Evolutionary conservation across 176 grass and related monocot genomes (phyloP), one percentile per base, ranked within the genome.

Genomic region (Ensete glaucum): DNA sequence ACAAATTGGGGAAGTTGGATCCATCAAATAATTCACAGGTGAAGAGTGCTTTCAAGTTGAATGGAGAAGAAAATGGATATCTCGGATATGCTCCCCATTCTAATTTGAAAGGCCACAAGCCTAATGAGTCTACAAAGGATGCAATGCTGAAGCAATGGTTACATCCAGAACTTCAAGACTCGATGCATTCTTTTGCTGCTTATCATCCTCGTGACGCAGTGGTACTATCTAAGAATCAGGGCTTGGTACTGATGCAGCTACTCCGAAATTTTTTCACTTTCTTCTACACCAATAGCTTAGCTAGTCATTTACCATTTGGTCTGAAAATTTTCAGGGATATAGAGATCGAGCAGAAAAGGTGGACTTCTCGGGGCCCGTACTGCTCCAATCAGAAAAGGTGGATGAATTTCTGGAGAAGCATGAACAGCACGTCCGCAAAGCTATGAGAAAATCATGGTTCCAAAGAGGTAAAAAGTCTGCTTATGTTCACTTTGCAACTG

Each of bases 361-460:
- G 50, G 86, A 91, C 51, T 91, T 81, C 76, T 99, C 91, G 2
- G 91, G 95, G 48, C 90, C 86, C 2, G 60, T 94, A 67, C 66
- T 94, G 59, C 83, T 71, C 8, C 84, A 88, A 74, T 81, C 89
- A 0, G 77, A 79, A 59, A 85, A 65, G 48, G 81, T 94, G 26
- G 90, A 99, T 74, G 84, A 94, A 78, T 80, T 94, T 73, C 79
- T 99, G 80, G 79, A 88, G 59, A 94, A 79, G 75, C 88, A 91
- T 69, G 90, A 94, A 50, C 80, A 83, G 76, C 88, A 89, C 20
- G 91, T 94, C 81, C 73, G 88, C 72, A 81, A 77, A 79, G 81
- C 88, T 25, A 69, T 71, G 27, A 88, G 81, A 34, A 92, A 85
- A 73, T 80, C 88, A 53, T 99, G 91, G 95, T 94, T 89, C 73